Base-by-base conservation (phyloP, 139 green algal species). In the Volvox africanus region DNA sequence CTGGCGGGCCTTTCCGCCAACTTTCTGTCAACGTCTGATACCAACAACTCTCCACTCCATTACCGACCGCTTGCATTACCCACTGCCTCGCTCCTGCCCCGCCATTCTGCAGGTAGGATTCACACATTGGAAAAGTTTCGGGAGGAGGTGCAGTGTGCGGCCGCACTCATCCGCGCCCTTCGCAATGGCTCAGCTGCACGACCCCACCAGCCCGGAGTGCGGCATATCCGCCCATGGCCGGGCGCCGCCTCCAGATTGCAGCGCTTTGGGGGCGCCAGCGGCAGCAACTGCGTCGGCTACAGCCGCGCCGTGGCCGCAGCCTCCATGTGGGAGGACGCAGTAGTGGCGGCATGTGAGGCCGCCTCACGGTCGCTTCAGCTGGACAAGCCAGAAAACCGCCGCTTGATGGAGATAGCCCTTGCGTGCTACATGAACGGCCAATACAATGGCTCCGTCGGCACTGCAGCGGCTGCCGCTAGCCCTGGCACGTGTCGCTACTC, bases 271-370 rank as follows among this genome's bases (percentile, higher is more conserved):
- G 22, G 20, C 14, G 1, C 26, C 71, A 24, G 12, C 65, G 16
- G 65, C 65, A 12, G 65, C 65, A 73, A 55, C 44, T 55, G 65
- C 71, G 71, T n/a, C 32, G 83, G 83, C 68, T 89, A 89, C 68
- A 89, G 83, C 83, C 67, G 83, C 18, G 83, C 83, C 11, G 67
- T 68, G 0, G 83, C 83, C 26, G 83, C 83, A 0, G 83, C 83
- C 24, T 28, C 83, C 30, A 61, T 81, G 67, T 89, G 83, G 83
- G 83, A 89, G 36, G 83, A 89, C 68, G 28, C 36, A 28, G 67
- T 67, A 22, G 83, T 28, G 68, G 67, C 67, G 13, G 68, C 83
- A 21, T 55, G 32, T 11, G 68, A 68, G 36, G 35, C 36, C 26
- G 83, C 67, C 28, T 28, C 14, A 11, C 35, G 36, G 83, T 26